phyloP scores from a whole-genome alignment of 179 eudicot genomes.

The Heliamphora pulchella region DNA sequence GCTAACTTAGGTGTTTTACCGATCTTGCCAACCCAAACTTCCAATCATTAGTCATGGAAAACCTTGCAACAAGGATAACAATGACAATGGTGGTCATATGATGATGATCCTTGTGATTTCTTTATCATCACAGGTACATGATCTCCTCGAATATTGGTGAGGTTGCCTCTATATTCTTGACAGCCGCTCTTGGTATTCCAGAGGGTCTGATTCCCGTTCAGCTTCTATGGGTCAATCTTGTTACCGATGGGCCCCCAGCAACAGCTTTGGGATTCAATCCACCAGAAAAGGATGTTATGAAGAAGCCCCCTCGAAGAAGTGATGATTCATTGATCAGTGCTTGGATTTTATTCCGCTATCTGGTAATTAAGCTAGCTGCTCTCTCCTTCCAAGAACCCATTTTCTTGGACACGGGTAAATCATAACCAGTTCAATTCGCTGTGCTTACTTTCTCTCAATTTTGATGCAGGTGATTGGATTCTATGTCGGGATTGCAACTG shows the following conservation, averaged over 20 bases:
- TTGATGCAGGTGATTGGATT: slow-evolving; percentile 75
- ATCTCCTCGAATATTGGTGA: slow-evolving; percentile 96
- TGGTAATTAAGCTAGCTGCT: slow-evolving; percentile 33
- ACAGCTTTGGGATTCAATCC: slow-evolving; percentile 98
- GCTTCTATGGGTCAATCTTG: slow-evolving; percentile 98
- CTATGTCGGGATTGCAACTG: slow-evolving; percentile 88
- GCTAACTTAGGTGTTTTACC: not conserved
- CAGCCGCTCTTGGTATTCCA: slow-evolving; percentile 95
- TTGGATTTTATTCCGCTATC: slow-evolving; percentile 87
- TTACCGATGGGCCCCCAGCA: slow-evolving; percentile 98
- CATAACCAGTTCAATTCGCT: no score
- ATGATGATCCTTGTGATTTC: not conserved
- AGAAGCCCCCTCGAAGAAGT: slow-evolving; percentile 85
- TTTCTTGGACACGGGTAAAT: not conserved
- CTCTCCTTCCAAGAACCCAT: not conserved
- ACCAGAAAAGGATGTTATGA: slow-evolving; percentile 90
- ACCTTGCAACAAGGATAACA: not conserved
- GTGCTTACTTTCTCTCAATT: not conserved
- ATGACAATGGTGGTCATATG: not conserved
- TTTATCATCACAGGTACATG: slow-evolving; percentile 60
- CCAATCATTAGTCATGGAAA: not conserved
- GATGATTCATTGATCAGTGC: slow-evolving; percentile 84
- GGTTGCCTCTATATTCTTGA: slow-evolving; percentile 78
- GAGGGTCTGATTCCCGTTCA: slow-evolving; percentile 97
- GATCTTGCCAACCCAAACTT: not conserved